A percentile compares a stretch with the other conserved stretches of the same genome.
Conservation (phyloP, 352 stramenopile species). For the Globisporangium echinulatum region DNA sequence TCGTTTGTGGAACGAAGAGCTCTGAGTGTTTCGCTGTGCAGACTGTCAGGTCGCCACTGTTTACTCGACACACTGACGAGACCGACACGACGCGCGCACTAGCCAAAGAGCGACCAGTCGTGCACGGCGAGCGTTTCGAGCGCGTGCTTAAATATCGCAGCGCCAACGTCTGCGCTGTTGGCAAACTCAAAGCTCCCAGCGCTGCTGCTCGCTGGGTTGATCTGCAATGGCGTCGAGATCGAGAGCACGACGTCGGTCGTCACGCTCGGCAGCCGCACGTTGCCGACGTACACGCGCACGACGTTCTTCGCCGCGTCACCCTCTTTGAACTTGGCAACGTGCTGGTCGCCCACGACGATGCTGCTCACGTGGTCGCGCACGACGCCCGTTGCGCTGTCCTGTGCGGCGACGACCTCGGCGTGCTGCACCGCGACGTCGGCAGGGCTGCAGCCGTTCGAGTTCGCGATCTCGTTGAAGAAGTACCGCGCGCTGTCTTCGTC, state of each 20-base stretch:
- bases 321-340: constrained; percentile 84
- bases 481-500: constrained; percentile 50
- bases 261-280: constrained; percentile 61
- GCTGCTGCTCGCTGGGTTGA: constrained; percentile 66
- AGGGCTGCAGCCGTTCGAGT: constrained; percentile 63
- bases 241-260: constrained; percentile 81
- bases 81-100: background rate
- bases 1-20: no score
- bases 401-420: constrained; percentile 23
- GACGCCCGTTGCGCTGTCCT: constrained; percentile 23
- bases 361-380: constrained; percentile 28
- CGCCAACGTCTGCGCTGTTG: constrained; percentile 58
- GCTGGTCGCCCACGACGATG: constrained; percentile 70
- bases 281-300: constrained; percentile 74
- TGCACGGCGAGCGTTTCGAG: constrained; percentile 56
- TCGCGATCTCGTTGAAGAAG: constrained; percentile 84
- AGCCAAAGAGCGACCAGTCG: constrained; percentile 65
- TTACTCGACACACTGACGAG: no score
- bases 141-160: constrained; percentile 69
- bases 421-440: constrained; percentile 50
- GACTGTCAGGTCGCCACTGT: no score
- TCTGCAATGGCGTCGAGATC: constrained; percentile 66
- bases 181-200: constrained; percentile 54
- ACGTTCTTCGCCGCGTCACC: constrained; percentile 76
- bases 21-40: no score